Evolutionary conservation across 2,329 filamentous ascomycete species (phyloP).

Genomic region (Grosmannia serpens): DNA sequence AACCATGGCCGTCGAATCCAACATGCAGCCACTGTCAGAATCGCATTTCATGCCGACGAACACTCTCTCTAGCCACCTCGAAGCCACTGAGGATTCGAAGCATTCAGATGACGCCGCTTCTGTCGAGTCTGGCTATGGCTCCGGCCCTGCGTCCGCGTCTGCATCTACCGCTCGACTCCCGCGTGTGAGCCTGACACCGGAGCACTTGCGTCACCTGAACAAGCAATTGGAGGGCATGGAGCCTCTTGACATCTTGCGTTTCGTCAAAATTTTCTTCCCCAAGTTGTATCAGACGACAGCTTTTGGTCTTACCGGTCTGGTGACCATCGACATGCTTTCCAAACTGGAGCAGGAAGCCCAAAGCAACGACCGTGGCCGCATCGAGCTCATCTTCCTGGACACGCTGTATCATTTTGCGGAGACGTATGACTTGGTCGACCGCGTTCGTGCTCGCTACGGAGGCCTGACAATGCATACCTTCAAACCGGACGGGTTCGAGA

Average conservation of each 20-base stretch:
- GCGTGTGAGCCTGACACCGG: conserved; percentile 72
- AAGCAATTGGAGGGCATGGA: conserved; percentile 76
- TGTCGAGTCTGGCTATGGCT: conserved; percentile 77
- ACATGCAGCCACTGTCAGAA: neutral
- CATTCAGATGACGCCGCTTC: conserved; percentile 28
- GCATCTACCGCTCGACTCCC: conserved; percentile 57
- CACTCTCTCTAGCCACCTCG: neutral
- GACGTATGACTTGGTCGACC: conserved; percentile 62
- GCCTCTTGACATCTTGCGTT: conserved; percentile 82
- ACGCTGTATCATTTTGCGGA: conserved; percentile 75
- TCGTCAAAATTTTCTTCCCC: conserved; percentile 84
- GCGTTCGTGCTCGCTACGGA: conserved; percentile 65
- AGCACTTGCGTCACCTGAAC: conserved; percentile 86
- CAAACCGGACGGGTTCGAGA: conserved; percentile 69
- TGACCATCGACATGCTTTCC: conserved; percentile 75
- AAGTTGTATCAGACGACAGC: conserved; percentile 80
- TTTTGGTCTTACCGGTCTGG: conserved; percentile 70
- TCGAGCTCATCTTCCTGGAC: conserved; percentile 70
- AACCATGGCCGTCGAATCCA: neutral
- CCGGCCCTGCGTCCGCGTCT: conserved; percentile 34
- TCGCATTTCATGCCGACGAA: neutral
- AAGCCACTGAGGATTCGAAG: conserved; percentile 24
- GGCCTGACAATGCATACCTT: conserved; percentile 76
- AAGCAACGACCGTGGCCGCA: conserved; percentile 17
- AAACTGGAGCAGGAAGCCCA: conserved; percentile 50